Base-by-base conservation (phyloP, 257 asterid genomes). In the Solanum chiquidenum region DNA sequence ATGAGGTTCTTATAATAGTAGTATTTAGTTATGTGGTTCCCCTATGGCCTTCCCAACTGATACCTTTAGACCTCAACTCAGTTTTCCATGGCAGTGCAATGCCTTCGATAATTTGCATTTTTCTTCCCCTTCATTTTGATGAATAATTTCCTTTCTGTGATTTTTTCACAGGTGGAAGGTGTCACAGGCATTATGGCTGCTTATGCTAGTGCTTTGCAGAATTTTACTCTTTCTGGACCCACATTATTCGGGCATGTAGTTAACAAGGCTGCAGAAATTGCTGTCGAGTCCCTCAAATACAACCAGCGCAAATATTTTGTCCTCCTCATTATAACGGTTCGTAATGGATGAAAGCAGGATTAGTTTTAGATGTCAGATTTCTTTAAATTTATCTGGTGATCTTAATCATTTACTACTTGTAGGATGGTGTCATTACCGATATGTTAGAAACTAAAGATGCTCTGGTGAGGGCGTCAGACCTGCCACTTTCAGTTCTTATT, bases 371-470 rank as follows among this genome's bases (percentile, higher is more conserved):
- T 38, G 55, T 37, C 33, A 23, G 33, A 37, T 75, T 37, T 75
- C 52, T 35, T 5, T 2, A 75, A 75, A 12, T 75, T 74, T 23
- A 75, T 37, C 34, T 75, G 33, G 55, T 7, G 83, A 21, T 12
- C 21, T 75, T 23, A 83, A 46, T n/a, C 20, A 31, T 55, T 18
- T 31, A 14, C 37, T 33, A 46, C 42, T 72, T 90, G 89, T 85
- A 95, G 98, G 97, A 95, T 89, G 96, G 98, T 23, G 95, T 94
- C 8, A 86, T 95, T n/a, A 86, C 94, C 31, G 95, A 95, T 91
- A 89, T 91, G 73, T 93, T 6, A 55, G 62, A 55, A 55, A 55
- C 62, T 18, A 18, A 55, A 55, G 62, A 55, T 55, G 62, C 62
- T 18, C 62, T 6, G 62, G 62, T 55, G 62, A 55, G 62, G 62